These are phyloP conservation scores for Colletotrichum sp. DNA, from an alignment of 2,329 filamentous ascomycete species.

Conservation along the genomic window DNA sequence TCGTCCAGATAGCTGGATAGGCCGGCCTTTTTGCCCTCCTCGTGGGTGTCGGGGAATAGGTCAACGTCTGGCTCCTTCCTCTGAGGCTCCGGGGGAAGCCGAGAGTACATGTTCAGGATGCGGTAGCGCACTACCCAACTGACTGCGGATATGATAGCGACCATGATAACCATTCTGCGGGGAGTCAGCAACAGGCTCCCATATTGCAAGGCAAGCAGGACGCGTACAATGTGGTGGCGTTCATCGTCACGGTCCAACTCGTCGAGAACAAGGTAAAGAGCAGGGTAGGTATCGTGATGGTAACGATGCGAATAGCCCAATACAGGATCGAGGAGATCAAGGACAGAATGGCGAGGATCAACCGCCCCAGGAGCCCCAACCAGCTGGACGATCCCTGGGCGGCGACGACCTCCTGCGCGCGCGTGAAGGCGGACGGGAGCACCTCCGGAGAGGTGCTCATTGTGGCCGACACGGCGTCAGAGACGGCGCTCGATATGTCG, in stretches of 20 bases:
- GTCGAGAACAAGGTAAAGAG: constrained; percentile 91
- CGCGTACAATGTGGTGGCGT: constrained; percentile 88
- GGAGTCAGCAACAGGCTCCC: constrained; percentile 21
- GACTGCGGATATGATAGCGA: constrained; percentile 79
- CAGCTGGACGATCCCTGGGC: constrained; percentile 53
- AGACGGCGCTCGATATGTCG: constrained; percentile 41
- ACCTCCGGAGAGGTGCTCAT: constrained; percentile 34
- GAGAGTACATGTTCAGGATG: constrained; percentile 95
- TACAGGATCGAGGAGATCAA: constrained; percentile 67
- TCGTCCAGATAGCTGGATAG: constrained; percentile 97
- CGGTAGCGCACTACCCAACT: constrained; percentile 96
- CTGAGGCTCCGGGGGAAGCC: constrained; percentile 91
- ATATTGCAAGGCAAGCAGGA: neutral
- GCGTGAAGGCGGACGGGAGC: constrained; percentile 43
- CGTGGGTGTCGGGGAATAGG: constrained; percentile 90
- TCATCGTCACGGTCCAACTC: constrained; percentile 97
- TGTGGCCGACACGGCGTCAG: constrained; percentile 34
- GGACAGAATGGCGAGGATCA: constrained; percentile 61
- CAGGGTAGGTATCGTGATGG: constrained; percentile 87
- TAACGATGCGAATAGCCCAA: constrained; percentile 83
- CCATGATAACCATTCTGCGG: constrained; percentile 74
- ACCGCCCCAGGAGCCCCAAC: constrained; percentile 61
- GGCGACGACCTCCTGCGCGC: constrained; percentile 38
- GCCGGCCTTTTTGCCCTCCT: constrained; percentile 87
- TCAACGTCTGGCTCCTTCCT: constrained; percentile 96